A percentile compares a stretch with the other conserved stretches of the same genome.
phyloP scores from a whole-genome alignment of 257 asterid species.

The Nicotiana tabacum region DNA sequence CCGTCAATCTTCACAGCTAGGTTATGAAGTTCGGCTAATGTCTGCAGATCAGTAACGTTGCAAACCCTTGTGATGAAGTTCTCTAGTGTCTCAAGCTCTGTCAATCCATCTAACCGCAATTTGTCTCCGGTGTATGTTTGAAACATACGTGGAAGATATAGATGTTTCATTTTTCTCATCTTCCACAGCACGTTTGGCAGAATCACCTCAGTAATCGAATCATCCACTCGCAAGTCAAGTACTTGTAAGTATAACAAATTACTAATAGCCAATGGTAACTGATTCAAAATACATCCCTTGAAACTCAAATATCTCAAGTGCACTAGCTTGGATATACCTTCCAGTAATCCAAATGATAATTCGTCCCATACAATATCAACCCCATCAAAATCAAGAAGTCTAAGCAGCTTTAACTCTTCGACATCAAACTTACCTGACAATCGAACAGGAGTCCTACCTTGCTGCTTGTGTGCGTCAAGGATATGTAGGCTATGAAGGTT shows the following conservation, averaged over 20 bases:
- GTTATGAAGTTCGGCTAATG: slow-evolving; percentile 3
- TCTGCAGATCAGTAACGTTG: background rate
- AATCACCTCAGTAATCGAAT: rapidly evolving
- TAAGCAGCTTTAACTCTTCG: background rate
- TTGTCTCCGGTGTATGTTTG: background rate
- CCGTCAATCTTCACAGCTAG: background rate
- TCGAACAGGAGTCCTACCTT: background rate
- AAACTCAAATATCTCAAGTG: slow-evolving; percentile 20
- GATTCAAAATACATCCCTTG: background rate
- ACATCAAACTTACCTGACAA: background rate
- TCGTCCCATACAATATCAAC: background rate
- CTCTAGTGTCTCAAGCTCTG: slow-evolving; percentile 12
- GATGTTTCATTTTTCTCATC: slow-evolving; percentile 3
- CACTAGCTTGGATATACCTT: slow-evolving; percentile 1
- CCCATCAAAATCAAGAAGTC: background rate
- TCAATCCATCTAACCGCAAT: slow-evolving; percentile 9
- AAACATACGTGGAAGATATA: slow-evolving; percentile 1
- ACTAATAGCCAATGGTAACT: slow-evolving; percentile 11
- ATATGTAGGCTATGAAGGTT: background rate
- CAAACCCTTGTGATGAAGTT: background rate
- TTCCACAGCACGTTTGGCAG: slow-evolving; percentile 8
- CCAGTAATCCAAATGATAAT: background rate
- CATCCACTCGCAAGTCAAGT: slow-evolving; percentile 10
- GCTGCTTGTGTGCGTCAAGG: background rate
- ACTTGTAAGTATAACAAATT: slow-evolving; percentile 9